Evolutionary conservation across 257 asterid genomes (phyloP).

Genomic region (Solanum ossicruentum): DNA sequence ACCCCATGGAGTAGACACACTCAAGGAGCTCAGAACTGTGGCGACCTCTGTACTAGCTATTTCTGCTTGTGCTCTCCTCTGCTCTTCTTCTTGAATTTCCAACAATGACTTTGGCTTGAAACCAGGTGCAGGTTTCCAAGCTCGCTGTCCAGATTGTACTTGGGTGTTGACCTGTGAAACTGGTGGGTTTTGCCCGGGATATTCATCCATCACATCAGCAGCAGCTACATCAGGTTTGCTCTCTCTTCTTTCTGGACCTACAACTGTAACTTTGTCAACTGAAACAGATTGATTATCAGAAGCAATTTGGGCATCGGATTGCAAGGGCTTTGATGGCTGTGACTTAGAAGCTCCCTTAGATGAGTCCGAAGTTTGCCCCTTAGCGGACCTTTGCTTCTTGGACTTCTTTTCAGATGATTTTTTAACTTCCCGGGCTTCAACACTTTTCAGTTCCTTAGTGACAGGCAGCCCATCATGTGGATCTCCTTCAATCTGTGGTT

Average conservation of each 20-base stretch:
- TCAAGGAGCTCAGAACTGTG: constrained; percentile 36
- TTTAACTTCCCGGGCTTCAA: constrained; percentile 38
- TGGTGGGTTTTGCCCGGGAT: constrained; percentile 14
- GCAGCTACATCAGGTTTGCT: constrained; percentile 10
- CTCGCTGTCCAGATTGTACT: constrained; percentile 41
- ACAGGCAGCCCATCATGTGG: constrained; percentile 22
- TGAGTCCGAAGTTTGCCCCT: constrained; percentile 35
- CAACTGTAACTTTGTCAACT: constrained; percentile 17
- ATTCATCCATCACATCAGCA: constrained; percentile 13
- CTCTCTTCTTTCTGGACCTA: constrained; percentile 27
- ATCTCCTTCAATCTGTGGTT: constrained; percentile 20
- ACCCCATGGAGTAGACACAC: constrained; percentile 55
- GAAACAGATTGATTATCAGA: constrained; percentile 9
- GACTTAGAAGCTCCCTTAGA: constrained; percentile 34
- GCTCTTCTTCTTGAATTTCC: constrained; percentile 96
- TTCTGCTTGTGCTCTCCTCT: constrained; percentile 64
- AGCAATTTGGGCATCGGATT: constrained; percentile 20
- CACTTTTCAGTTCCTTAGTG: constrained; percentile 35
- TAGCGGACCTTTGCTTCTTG: constrained; percentile 67
- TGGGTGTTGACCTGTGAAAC: constrained; percentile 19
- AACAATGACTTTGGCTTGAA: constrained; percentile 80
- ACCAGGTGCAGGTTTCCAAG: constrained; percentile 99
- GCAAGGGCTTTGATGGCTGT: constrained; percentile 30
- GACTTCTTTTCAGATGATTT: constrained; percentile 74
- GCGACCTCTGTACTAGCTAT: constrained; percentile 39